Conservation (phyloP, 306 rosid genomes). For the Comarum palustre region DNA sequence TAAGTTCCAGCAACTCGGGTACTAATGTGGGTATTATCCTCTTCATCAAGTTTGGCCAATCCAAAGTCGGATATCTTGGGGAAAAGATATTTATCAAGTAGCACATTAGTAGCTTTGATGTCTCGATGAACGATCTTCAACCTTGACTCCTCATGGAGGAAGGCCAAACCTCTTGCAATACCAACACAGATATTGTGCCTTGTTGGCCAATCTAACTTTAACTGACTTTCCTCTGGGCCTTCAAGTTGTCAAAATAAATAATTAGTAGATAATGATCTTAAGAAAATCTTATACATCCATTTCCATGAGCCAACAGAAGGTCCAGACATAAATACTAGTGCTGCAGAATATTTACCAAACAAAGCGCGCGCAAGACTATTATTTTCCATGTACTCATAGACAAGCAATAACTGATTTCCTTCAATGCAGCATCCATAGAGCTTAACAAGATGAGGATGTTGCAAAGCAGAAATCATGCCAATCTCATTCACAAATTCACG, state of each 20-base stretch:
- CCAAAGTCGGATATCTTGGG: conserved; percentile 42
- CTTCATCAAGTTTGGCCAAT: conserved; percentile 43
- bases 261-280: background rate
- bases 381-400: conserved; percentile 37
- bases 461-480: conserved; percentile 44
- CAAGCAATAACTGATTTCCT: conserved; percentile 37
- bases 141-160: conserved; percentile 40
- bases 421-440: conserved; percentile 42
- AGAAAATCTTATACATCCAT: background rate
- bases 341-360: conserved; percentile 28
- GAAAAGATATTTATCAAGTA: conserved; percentile 37
- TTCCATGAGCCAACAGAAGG: background rate
- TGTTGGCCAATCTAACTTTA: conserved; percentile 33
- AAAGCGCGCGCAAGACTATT: conserved; percentile 31
- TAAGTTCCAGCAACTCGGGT: conserved; percentile 40
- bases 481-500: conserved; percentile 40
- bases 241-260: background rate
- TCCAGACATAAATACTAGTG: background rate
- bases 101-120: conserved; percentile 44
- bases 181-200: conserved; percentile 34
- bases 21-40: conserved; percentile 41
- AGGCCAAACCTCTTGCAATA: conserved; percentile 36
- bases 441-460: conserved; percentile 43
- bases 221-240: conserved; percentile 16
- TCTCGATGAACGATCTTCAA: conserved; percentile 45